phyloP scores from a whole-genome alignment of 1,284 basidiomycete species.

The Farysia itapuensis region DNA sequence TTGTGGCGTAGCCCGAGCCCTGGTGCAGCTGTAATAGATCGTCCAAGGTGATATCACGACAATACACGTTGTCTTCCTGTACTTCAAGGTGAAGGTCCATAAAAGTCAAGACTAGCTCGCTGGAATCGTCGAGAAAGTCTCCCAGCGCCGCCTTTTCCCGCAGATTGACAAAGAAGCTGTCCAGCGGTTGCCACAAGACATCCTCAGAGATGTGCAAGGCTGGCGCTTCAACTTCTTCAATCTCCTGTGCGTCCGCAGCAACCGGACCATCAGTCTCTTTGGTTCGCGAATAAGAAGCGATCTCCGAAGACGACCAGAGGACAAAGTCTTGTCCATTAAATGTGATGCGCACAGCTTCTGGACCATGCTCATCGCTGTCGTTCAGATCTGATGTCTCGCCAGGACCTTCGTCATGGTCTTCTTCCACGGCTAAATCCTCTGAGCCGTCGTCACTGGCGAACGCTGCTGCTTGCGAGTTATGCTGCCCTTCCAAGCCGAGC shows the following conservation, averaged over 20 bases:
- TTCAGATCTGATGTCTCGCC: too few species aligned
- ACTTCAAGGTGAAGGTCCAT: constrained; percentile 49
- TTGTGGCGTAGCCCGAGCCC: constrained; percentile 38
- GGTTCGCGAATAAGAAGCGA: constrained; percentile 3
- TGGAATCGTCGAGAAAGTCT: constrained; percentile 56
- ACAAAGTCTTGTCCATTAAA: constrained; percentile 57
- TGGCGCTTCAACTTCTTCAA: constrained; percentile 38
- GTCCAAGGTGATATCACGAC: constrained; percentile 48
- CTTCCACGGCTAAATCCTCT: constrained; percentile 1
- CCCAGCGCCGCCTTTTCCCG: constrained; percentile 49
- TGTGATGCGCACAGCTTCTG: constrained; percentile 30
- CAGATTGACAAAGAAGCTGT: constrained; percentile 45
- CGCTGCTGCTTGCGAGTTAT: too few species aligned
- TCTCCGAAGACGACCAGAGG: constrained; percentile 34
- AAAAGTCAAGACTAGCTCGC: constrained; percentile 42
- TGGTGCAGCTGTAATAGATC: constrained; percentile 50
- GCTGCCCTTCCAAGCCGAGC: too few species aligned
- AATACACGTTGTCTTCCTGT: constrained; percentile 53
- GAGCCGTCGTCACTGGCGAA: too few species aligned
- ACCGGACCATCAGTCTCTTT: too few species aligned
- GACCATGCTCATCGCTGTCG: constrained; percentile 3
- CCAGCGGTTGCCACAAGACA: constrained; percentile 49
- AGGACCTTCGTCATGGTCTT: constrained; percentile 6
- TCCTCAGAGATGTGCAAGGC: constrained; percentile 28
- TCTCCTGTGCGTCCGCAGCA: background rate